Base-by-base conservation (phyloP, 2,329 filamentous ascomycete species). In the Sarocladium oryzae region DNA sequence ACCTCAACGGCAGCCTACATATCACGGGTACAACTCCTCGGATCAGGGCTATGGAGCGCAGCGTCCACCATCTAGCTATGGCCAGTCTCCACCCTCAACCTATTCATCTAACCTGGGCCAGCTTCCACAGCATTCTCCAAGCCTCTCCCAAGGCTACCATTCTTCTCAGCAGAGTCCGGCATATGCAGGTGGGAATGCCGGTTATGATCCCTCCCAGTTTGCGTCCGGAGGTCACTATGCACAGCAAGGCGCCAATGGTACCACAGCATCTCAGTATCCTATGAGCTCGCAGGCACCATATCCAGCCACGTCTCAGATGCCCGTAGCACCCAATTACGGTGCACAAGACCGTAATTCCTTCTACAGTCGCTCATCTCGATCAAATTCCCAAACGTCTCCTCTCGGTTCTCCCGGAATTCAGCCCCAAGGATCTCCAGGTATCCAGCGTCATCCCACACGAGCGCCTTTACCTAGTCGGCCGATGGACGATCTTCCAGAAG, bases 371-470 rank as follows among this genome's bases (percentile, higher is more conserved):
- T 61, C 66, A 1, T 70, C 70, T 10, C 71, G 77, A 26, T 76
- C 78, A 7, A 73, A 72, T 54, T 80, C 79, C 2, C 72, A 74
- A 30, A 63, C 69, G 0, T 79, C 78, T 2, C 71, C 73, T 5
- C 53, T 71, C 28, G 67, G 71, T 6, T 76, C 76, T 1, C 71
- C 76, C 3, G 69, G 68, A 2, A 56, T 61, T 15, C 69, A 67
- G 40, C 57, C 68, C 23, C 71, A 74, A 43, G 60, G 69, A 21
- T 70, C 73, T 5, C 66, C 72, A 2, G 70, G 75, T n/a, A 61
- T 81, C 10, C 71, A 74, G 53, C 72, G 79, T 49, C 77, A 82
- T 53, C 80, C 81, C 1, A 84, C 81, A 15, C 76, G 82, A 63
- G 74, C 81, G 51, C 75, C 81, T 37, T 66, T 84, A 43, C 77